A percentile compares a stretch with the other conserved stretches of the same genome.
Conservation (phyloP, 2,329 filamentous ascomycete species). For the Aspergillus tamarii region DNA sequence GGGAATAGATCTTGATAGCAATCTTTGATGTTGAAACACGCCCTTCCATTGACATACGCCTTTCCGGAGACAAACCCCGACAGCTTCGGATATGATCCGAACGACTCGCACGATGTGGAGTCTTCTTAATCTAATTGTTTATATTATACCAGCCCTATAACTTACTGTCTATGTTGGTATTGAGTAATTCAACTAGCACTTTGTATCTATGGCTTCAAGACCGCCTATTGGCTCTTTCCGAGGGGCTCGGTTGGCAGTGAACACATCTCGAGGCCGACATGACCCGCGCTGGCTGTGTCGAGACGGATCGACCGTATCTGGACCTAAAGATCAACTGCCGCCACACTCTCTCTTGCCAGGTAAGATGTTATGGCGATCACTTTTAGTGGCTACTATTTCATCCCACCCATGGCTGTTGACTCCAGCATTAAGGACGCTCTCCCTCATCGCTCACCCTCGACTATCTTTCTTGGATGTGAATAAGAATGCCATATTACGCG, state of each 20-base stretch:
- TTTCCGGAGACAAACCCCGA: not conserved
- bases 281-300: not conserved
- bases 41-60: not conserved
- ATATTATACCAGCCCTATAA: not conserved
- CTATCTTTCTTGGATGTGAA: slow-evolving; percentile 68
- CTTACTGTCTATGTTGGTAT: not conserved
- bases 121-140: not conserved
- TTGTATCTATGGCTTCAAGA: not conserved
- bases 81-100: not conserved
- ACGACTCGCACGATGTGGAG: not conserved
- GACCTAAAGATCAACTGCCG: not conserved
- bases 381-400: slow-evolving; percentile 52
- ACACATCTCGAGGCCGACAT: not conserved
- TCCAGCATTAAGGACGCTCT: slow-evolving; percentile 70
- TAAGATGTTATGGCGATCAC: slow-evolving; percentile 43
- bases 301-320: not conserved
- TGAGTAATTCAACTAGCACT: not conserved
- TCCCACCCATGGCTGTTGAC: slow-evolving; percentile 62
- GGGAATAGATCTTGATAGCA: not conserved
- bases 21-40: not conserved
- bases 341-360: slow-evolving; percentile 32
- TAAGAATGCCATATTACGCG: slow-evolving; percentile 71
- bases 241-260: not conserved
- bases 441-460: slow-evolving; percentile 64
- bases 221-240: not conserved